Evolutionary conservation across 2,329 filamentous ascomycete genomes (phyloP).

Genomic region (Teratosphaeria destructans): DNA sequence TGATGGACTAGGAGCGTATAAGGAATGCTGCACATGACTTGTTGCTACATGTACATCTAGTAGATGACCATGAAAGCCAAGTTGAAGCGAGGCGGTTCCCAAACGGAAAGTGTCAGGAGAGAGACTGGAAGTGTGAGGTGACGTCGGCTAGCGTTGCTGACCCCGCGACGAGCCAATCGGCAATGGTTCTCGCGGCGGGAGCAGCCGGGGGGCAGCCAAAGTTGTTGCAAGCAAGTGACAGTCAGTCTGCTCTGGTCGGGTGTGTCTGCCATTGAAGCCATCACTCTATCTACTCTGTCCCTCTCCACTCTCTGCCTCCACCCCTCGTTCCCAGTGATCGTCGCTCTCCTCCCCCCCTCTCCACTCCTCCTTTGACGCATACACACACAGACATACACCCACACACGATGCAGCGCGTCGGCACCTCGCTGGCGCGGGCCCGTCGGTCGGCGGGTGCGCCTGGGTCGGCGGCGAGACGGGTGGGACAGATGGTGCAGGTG

Average conservation of each 20-base stretch:
- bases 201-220: background rate
- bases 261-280: background rate
- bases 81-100: too few species aligned
- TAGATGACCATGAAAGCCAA: too few species aligned
- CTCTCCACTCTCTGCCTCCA: background rate
- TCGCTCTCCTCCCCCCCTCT: background rate
- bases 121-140: background rate
- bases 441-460: background rate
- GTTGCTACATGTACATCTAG: too few species aligned
- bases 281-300: background rate
- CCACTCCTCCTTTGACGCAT: background rate
- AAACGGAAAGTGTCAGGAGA: background rate
- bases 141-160: background rate
- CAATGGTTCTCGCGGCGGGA: background rate
- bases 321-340: background rate
- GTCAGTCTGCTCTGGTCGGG: background rate
- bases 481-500: slow-evolving; percentile 33
- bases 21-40: too few species aligned
- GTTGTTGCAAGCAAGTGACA: background rate
- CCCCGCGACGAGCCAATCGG: background rate
- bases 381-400: background rate
- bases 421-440: background rate
- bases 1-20: too few species aligned
- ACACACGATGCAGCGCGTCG: background rate
- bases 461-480: background rate